Percentiles rank a stretch among this genome's conserved stretches.
phyloP scores from a whole-genome alignment of 2,329 filamentous ascomycete genomes.

The Colletotrichum coccodes region DNA sequence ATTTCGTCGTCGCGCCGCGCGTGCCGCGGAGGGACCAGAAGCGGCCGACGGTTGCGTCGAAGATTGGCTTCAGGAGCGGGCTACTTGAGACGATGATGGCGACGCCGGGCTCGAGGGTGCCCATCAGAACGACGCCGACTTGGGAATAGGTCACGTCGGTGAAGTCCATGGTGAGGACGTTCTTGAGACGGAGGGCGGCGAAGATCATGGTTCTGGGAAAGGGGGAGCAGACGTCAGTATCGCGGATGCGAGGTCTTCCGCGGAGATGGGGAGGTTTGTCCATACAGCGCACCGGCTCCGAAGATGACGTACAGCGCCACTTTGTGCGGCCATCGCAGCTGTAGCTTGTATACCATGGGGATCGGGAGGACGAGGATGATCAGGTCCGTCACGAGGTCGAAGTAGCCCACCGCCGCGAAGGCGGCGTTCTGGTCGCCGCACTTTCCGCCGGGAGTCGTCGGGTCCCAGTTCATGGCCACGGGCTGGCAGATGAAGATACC shows the following conservation, averaged over 20 bases:
- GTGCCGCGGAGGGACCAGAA: slow-evolving; percentile 23
- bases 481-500: slow-evolving; percentile 45
- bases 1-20: background rate
- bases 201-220: slow-evolving; percentile 40
- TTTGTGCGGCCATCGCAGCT: slow-evolving; percentile 42
- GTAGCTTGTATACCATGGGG: slow-evolving; percentile 42
- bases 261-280: background rate
- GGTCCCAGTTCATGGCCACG: slow-evolving; percentile 47
- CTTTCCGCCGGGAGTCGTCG: slow-evolving; percentile 41
- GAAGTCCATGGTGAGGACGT: slow-evolving; percentile 36
- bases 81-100: slow-evolving; percentile 38
- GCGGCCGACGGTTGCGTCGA: slow-evolving; percentile 35
- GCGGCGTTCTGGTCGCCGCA: slow-evolving; percentile 44
- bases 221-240: background rate
- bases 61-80: slow-evolving; percentile 36
- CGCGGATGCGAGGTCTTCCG: background rate
- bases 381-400: slow-evolving; percentile 44
- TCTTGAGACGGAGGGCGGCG: slow-evolving; percentile 34
- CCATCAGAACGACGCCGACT: slow-evolving; percentile 17
- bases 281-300: slow-evolving; percentile 44
- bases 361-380: slow-evolving; percentile 43
- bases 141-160: slow-evolving; percentile 37
- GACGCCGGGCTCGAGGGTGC: slow-evolving; percentile 37
- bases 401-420: slow-evolving; percentile 40
- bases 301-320: slow-evolving; percentile 42